Evolutionary conservation across 2,329 filamentous ascomycete genomes (phyloP).

Genomic region (Colletotrichum lupini): DNA sequence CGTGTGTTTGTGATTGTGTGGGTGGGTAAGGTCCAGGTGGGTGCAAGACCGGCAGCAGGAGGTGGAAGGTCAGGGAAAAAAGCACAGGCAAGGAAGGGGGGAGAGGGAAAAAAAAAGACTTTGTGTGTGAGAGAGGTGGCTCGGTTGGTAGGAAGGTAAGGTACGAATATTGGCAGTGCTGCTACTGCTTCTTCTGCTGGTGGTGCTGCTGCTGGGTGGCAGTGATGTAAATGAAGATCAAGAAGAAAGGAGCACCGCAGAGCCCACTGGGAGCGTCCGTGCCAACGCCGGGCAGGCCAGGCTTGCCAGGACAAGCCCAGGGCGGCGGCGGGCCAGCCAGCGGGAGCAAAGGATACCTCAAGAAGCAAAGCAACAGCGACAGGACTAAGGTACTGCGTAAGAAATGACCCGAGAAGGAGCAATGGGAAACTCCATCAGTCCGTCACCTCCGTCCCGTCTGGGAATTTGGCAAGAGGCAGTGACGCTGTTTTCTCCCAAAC

Average conservation of each 20-base stretch:
- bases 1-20: conserved; percentile 14
- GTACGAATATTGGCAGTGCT: not conserved
- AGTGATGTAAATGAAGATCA: conserved; percentile 37
- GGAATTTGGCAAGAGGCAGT: conserved; percentile 12
- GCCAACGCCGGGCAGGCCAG: conserved; percentile 26
- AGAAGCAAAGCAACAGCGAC: not conserved
- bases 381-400: too few species aligned
- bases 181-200: not conserved
- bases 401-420: too few species aligned
- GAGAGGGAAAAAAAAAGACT: conserved; percentile 12
- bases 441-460: conserved; percentile 6
- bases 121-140: conserved; percentile 25
- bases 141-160: too few species aligned
- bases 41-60: not conserved
- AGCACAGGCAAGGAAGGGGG: not conserved
- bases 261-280: conserved; percentile 32
- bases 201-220: conserved; percentile 1
- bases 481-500: conserved; percentile 32
- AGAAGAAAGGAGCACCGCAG: conserved; percentile 34
- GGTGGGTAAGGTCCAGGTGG: not conserved
- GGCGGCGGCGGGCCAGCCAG: not conserved
- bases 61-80: conserved; percentile 19
- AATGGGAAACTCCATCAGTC: not conserved
- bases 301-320: not conserved
- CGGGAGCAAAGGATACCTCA: not conserved